phyloP scores from a whole-genome alignment of 2,329 filamentous ascomycete genomes.

The Fusarium heterosporum region DNA sequence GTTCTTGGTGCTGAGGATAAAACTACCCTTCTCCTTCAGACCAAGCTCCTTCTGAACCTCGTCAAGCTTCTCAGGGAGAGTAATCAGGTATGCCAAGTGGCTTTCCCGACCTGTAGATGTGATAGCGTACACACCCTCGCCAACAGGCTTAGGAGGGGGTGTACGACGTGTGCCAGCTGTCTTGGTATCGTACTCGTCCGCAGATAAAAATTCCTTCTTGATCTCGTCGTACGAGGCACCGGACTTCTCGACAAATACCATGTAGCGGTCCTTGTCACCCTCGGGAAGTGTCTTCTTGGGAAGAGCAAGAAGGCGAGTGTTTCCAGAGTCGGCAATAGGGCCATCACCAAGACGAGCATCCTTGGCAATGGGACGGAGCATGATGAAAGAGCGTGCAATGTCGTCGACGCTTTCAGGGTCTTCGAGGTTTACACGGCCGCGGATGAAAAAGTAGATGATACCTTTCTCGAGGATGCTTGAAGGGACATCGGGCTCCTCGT shows the following conservation, averaged over 20 bases:
- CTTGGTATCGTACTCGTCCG: conserved; percentile 78
- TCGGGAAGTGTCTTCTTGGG: conserved; percentile 87
- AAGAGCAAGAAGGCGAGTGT: conserved; percentile 78
- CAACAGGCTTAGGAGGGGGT: conserved; percentile 79
- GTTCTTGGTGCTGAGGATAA: conserved; percentile 84
- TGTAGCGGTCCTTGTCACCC: conserved; percentile 75
- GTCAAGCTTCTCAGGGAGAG: conserved; percentile 75
- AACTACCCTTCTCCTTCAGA: conserved; percentile 77
- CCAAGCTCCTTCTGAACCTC: conserved; percentile 82
- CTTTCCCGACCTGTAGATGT: conserved; percentile 77
- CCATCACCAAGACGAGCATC: conserved; percentile 71
- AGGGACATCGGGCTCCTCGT: conserved; percentile 50
- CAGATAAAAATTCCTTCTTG: conserved; percentile 76
- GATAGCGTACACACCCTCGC: conserved; percentile 87
- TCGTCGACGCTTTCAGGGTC: conserved; percentile 77
- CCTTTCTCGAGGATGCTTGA: conserved; percentile 83
- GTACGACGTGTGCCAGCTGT: conserved; percentile 76
- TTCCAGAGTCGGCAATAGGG: conserved; percentile 62
- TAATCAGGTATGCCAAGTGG: conserved; percentile 84
- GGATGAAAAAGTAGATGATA: conserved; percentile 90
- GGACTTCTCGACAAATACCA: conserved; percentile 85
- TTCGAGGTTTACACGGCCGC: conserved; percentile 79
- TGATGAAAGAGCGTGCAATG: conserved; percentile 81
- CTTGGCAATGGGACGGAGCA: conserved; percentile 77
- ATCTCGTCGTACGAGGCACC: conserved; percentile 73